These are phyloP conservation scores for Carallia pectinifolia DNA, from an alignment of 345 rosid species.

Conservation along the genomic window DNA sequence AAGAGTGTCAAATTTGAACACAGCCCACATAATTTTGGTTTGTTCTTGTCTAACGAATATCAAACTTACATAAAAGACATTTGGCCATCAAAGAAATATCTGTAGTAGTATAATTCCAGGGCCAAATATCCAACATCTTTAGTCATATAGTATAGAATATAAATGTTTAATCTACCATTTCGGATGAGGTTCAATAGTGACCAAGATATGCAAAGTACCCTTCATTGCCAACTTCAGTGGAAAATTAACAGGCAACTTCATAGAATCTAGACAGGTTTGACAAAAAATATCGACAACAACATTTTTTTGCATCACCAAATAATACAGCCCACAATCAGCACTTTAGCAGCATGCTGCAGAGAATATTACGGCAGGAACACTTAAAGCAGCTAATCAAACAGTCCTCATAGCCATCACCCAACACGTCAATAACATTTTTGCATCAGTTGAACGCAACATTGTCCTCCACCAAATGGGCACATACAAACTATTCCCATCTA, in stretches of 20 bases:
- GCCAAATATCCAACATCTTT: too few species aligned
- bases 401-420: background rate
- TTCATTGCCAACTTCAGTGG: slow-evolving; percentile 4
- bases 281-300: too few species aligned
- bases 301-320: background rate
- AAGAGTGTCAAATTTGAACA: background rate
- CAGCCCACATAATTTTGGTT: background rate
- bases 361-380: background rate
- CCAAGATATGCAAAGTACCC: background rate
- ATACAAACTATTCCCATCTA: too few species aligned
- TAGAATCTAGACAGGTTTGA: background rate
- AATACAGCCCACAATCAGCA: too few species aligned
- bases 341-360: background rate
- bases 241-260: background rate
- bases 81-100: background rate
- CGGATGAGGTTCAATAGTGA: background rate
- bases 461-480: background rate
- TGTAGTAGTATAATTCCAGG: too few species aligned
- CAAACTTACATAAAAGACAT: background rate
- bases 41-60: background rate
- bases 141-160: background rate
- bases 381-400: background rate
- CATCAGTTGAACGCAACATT: background rate
- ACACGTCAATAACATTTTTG: background rate
- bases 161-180: background rate